Evolutionary conservation across 805 yeast species (phyloP).

Genomic region (Middelhovenomyces tepae): DNA sequence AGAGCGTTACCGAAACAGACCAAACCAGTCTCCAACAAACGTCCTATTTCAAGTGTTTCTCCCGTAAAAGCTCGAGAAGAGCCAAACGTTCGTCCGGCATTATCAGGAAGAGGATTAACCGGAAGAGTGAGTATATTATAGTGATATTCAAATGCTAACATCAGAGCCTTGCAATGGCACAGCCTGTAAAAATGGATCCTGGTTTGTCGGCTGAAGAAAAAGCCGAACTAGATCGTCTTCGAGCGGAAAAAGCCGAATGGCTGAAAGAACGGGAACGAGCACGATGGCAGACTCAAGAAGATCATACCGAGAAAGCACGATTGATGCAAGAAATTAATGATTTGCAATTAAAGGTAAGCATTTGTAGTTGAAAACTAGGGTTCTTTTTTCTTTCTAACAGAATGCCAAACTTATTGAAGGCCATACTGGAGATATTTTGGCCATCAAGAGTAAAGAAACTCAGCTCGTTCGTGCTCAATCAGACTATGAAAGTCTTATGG

Average conservation of each 20-base stretch:
- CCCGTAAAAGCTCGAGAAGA: too few species aligned
- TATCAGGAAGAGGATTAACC: too few species aligned
- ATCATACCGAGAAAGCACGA: constrained; percentile 25
- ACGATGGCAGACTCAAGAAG: constrained; percentile 24
- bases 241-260: constrained; percentile 46
- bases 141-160: constrained; percentile 4
- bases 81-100: too few species aligned
- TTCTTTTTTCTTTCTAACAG: too few species aligned
- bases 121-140: too few species aligned
- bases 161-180: constrained; percentile 3
- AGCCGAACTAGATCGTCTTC: constrained; percentile 42
- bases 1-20: not conserved
- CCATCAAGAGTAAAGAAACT: constrained; percentile 59
- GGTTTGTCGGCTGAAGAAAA: constrained; percentile 23
- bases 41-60: too few species aligned
- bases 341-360: too few species aligned
- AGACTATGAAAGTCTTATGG: constrained; percentile 41
- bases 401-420: constrained; percentile 37
- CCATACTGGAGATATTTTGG: constrained; percentile 41
- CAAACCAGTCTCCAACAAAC: too few species aligned
- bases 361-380: too few species aligned
- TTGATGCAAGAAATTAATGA: constrained; percentile 29
- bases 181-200: constrained; percentile 3
- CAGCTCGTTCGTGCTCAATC: constrained; percentile 51
- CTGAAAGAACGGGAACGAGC: constrained; percentile 27